Base-by-base conservation (phyloP, 2,329 filamentous ascomycete species). In the Corinectria fuckeliana region DNA sequence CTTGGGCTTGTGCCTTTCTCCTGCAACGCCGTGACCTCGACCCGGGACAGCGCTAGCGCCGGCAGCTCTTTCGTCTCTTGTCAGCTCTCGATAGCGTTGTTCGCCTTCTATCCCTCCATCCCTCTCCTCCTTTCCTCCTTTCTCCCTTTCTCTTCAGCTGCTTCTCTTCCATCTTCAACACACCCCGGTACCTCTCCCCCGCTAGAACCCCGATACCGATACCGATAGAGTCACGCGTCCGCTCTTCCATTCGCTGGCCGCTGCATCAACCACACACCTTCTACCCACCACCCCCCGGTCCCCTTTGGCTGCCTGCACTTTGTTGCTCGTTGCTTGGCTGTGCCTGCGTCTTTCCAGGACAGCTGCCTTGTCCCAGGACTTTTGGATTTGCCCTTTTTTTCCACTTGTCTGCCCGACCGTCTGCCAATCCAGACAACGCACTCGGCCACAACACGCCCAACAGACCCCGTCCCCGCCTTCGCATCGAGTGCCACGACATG, bases 311-410 rank as follows among this genome's bases (percentile, higher is more conserved):
- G 57, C 59, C 59, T 57, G 50, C 50, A 32, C 54, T 58, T 57
- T 51, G 54, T 56, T 48, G 51, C 34, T 50, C 38, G 25, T 28
- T 62, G 34, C 49, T 38, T 55, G 42, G 42, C 42, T 56, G 65
- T 62, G 54, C 62, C 60, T 70, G 61, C 58, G 65, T 66, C 66
- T 63, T 61, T 54, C 67, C 58, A 58, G 55, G 59, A 61, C 41
- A 50, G 47, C 50, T 56, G 25, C 62, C 54, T 55, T 18, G 42
- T 50, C 51, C 56, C 52, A 55, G 56, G 52, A 50, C 57, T 49
- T 55, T 52, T 44, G 16, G 49, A 48, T 50, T 45, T n/a, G n/a
- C 41, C 41, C 23, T 13, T 20, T 66, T 65, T 62, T 67, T 65
- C 63, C 63, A 67, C 58, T 59, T 70, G 47, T 61, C 56, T 45